Conservation (phyloP, 1,284 basidiomycete genomes). For the Singerocomus inundabilis region DNA sequence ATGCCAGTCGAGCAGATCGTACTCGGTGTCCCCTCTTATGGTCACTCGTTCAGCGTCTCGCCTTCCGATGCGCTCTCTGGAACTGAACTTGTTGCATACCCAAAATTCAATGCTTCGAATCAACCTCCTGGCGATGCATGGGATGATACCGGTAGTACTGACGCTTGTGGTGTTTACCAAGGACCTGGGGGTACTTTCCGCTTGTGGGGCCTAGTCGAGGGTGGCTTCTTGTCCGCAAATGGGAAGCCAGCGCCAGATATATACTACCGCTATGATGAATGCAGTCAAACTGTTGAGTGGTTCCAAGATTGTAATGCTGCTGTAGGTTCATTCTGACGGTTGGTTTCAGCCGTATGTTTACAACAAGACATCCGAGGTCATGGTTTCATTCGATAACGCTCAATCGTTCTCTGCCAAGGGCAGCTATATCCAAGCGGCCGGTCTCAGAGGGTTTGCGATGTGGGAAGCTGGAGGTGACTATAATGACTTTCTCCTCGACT, state of each 20-base stretch:
- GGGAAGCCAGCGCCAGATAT: conserved; percentile 39
- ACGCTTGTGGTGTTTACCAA: conserved; percentile 38
- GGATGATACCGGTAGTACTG: conserved; percentile 34
- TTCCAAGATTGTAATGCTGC: background rate
- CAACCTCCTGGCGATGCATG: conserved; percentile 43
- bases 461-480: conserved; percentile 59
- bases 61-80: conserved; percentile 22
- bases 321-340: background rate
- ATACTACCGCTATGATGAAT: background rate
- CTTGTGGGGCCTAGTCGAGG: conserved; percentile 41
- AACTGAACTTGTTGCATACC: conserved; percentile 33
- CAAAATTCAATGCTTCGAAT: conserved; percentile 35
- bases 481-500: conserved; percentile 47
- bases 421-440: conserved; percentile 42
- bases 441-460: conserved; percentile 50
- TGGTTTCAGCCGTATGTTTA: conserved; percentile 43
- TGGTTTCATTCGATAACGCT: conserved; percentile 39
- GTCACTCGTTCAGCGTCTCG: conserved; percentile 33
- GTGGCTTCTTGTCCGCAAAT: conserved; percentile 39
- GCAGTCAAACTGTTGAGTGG: conserved; percentile 5
- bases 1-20: conserved; percentile 62
- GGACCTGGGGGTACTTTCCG: conserved; percentile 38
- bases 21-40: conserved; percentile 61
- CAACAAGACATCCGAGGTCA: conserved; percentile 35
- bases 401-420: conserved; percentile 57